Base-by-base conservation (phyloP, 176 grass and related monocot genomes). In the Leersia perrieri region DNA sequence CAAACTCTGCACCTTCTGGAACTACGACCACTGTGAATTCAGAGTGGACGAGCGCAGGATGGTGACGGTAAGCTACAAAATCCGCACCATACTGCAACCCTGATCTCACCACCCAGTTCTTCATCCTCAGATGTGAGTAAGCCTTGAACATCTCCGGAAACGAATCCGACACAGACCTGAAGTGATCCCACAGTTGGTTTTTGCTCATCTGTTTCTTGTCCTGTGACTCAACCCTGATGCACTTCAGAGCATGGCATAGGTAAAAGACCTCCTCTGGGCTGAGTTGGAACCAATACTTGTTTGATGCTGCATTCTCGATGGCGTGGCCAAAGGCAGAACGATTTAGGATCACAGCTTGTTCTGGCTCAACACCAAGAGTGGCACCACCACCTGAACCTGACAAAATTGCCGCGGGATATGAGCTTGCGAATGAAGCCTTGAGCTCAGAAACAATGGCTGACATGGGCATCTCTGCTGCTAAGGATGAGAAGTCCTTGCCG, bases 21-120 rank as follows among this genome's bases (percentile, higher is more conserved):
- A 88, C 76, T 7, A 92, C 76, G 25, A 90, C 71, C 2, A 90
- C 94, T 1, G 94, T 68, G 73, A 94, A 97, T 72, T 97, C 91
- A 4, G 94, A 91, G 40, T 92, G 94, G 25, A 97, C 68, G 0
- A 97, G 69, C 11, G 82, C 84, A 3, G 91, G 89, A 35, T 97
- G 94, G 44, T 94, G 94, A n/a, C 87, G 67, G 66, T 97, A 97
- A 33, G 89, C 94, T 13, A 94, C 84, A 35, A 87, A 94, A 74
- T 97, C 82, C 2, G 78, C 68, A 7, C 91, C 91, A 35, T 97
- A 93, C 83, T 87, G 88, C 28, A 87, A 63, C 1, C 91, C 91
- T 0, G 72, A 77, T 42, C 55, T 74, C 1, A 94, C 89, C 18
- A 94, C 91, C 94, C 91, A 97, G 34, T 94, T 94, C 80, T 94